Conservation (phyloP, 352 stramenopile genomes). For the Globisporangium solare region DNA sequence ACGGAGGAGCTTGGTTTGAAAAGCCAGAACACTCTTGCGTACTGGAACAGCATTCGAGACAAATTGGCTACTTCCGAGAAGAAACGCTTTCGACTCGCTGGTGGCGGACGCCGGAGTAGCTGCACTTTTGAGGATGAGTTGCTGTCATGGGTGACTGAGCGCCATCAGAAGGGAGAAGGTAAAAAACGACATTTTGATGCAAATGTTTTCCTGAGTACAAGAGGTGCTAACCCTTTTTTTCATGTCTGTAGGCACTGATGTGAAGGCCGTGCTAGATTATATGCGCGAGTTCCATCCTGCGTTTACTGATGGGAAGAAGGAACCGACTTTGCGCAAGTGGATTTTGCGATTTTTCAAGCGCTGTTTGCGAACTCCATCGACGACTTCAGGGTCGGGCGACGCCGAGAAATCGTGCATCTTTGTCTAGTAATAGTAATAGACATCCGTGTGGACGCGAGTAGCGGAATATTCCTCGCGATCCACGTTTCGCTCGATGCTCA, state of each 20-base stretch:
- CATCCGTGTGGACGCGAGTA: too few relatives aligned
- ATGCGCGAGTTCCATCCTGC: slow-evolving; percentile 53
- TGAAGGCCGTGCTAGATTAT: slow-evolving; percentile 67
- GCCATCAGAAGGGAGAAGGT: slow-evolving; percentile 59
- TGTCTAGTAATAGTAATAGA: slow-evolving; percentile 26
- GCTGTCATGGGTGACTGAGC: slow-evolving; percentile 64
- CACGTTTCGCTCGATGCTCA: too few relatives aligned
- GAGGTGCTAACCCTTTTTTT: neutral
- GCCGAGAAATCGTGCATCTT: slow-evolving; percentile 52
- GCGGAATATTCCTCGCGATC: too few relatives aligned
- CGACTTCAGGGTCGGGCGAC: slow-evolving; percentile 22
- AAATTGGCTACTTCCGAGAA: slow-evolving; percentile 66
- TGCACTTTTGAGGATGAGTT: slow-evolving; percentile 76
- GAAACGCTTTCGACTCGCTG: slow-evolving; percentile 68
- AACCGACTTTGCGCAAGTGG: slow-evolving; percentile 74
- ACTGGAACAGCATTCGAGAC: slow-evolving; percentile 76
- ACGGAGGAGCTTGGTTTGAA: slow-evolving; percentile 62
- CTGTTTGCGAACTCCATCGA: slow-evolving; percentile 40
- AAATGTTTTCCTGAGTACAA: too few relatives aligned
- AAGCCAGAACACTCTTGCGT: slow-evolving; percentile 62
- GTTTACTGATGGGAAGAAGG: slow-evolving; percentile 79
- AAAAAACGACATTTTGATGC: neutral
- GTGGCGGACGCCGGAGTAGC: slow-evolving; percentile 57
- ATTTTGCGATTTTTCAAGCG: slow-evolving; percentile 82
- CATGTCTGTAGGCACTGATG: slow-evolving; percentile 39